Percentiles rank a stretch among this genome's conserved stretches.
These are phyloP conservation scores for Pythium graminicola DNA, from an alignment of 352 stramenopile genomes.

Conservation along the genomic window DNA sequence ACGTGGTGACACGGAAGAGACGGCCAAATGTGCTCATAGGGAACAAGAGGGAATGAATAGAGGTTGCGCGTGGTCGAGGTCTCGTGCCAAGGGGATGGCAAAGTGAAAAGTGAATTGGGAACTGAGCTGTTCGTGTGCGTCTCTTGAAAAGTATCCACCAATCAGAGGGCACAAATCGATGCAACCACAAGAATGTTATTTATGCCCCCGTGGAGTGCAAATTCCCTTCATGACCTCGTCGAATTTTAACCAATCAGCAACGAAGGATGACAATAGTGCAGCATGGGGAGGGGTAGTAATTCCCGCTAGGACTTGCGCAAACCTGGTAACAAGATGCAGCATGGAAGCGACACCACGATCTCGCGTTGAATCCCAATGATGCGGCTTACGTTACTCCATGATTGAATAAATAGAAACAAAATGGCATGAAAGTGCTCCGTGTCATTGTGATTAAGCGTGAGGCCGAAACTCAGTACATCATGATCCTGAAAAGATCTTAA, in stretches of 20 bases:
- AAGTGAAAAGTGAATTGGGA: slow-evolving; percentile 10
- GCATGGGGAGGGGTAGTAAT: slow-evolving; percentile 6
- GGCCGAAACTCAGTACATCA: slow-evolving; percentile 11
- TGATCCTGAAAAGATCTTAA: slow-evolving; percentile 9
- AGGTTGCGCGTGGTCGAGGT: background rate
- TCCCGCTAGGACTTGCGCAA: slow-evolving; percentile 16
- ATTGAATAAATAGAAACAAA: background rate
- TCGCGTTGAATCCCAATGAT: too few species aligned
- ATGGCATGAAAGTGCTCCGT: slow-evolving; percentile 22
- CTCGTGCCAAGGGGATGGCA: slow-evolving; percentile 1
- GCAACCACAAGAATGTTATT: slow-evolving; percentile 16
- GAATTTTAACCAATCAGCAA: slow-evolving; percentile 7
- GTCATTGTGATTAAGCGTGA: slow-evolving; percentile 27
- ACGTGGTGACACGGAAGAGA: slow-evolving; percentile 97
- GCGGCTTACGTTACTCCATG: too few species aligned
- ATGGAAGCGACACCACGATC: too few species aligned
- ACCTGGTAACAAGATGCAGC: slow-evolving; percentile 3
- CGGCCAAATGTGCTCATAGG: slow-evolving; percentile 93
- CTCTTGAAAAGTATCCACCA: slow-evolving; percentile 3
- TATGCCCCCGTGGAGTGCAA: background rate
- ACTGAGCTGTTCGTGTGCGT: background rate
- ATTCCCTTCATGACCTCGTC: background rate
- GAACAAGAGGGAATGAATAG: background rate
- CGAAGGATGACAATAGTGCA: slow-evolving; percentile 2
- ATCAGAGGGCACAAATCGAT: background rate